Percentiles rank a stretch among this genome's conserved stretches.
phyloP scores from a whole-genome alignment of 164 flowering plant species.

The Nymphaea thermarum region DNA sequence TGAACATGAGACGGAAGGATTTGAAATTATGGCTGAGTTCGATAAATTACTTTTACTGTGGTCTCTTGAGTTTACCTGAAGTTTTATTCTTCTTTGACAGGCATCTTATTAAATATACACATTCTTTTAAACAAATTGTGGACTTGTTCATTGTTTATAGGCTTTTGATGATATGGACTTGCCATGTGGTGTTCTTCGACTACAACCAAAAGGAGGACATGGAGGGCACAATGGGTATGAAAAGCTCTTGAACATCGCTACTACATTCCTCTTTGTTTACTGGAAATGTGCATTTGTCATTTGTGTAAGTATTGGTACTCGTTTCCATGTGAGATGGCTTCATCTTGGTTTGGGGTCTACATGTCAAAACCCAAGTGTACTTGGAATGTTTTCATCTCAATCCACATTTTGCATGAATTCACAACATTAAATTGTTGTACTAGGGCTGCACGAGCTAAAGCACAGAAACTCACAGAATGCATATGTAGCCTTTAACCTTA shows the following conservation, averaged over 20 bases:
- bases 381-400: no score
- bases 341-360: no score
- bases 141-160: conserved; percentile 18
- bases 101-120: background rate
- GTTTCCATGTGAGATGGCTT: background rate
- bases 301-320: background rate
- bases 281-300: background rate
- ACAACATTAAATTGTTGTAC: no score
- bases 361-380: no score
- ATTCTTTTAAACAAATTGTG: background rate
- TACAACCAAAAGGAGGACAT: conserved; percentile 64
- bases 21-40: no score
- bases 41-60: no score
- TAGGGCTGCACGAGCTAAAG: no score
- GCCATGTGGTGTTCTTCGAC: conserved; percentile 96
- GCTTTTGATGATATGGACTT: conserved; percentile 83
- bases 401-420: no score
- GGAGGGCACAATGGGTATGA: conserved; percentile 84
- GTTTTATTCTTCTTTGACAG: background rate
- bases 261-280: background rate
- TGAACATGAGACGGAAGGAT: no score
- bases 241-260: background rate
- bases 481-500: no score
- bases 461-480: no score
- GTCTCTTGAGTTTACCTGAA: background rate